A percentile compares a stretch with the other conserved stretches of the same genome.
Evolutionary conservation across 1,139 yeast genomes (phyloP).

Genomic region (Geotrichum aggregatum): DNA sequence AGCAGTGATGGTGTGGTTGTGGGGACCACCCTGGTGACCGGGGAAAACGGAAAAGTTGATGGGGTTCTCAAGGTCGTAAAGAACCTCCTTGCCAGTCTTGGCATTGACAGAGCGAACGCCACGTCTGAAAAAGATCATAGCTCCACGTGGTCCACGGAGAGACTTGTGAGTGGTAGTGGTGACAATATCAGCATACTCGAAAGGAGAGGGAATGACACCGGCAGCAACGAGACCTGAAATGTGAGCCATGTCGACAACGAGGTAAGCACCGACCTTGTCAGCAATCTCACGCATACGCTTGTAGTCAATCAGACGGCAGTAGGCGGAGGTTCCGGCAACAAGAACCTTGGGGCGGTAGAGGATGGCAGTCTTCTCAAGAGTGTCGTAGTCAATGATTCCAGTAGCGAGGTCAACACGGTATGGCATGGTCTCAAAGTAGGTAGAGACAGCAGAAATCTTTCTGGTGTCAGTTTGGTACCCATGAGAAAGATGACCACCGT

Average conservation of each 20-base stretch:
- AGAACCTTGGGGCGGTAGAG: constrained; percentile 91
- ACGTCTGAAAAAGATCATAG: constrained; percentile 93
- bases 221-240: constrained; percentile 93
- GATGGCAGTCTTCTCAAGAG: constrained; percentile 74
- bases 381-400: constrained; percentile 88
- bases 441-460: constrained; percentile 85
- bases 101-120: constrained; percentile 75
- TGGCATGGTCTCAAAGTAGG: constrained; percentile 96
- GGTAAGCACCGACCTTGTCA: constrained; percentile 87
- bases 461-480: constrained; percentile 89
- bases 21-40: constrained; percentile 99
- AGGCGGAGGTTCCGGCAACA: constrained; percentile 96
- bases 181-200: constrained; percentile 90
- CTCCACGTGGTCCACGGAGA: constrained; percentile 97
- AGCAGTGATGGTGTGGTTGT: constrained; percentile 94
- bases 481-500: constrained; percentile 95
- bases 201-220: constrained; percentile 87
- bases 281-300: constrained; percentile 84
- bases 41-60: constrained; percentile 97
- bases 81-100: constrained; percentile 82
- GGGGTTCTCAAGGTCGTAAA: constrained; percentile 80
- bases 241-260: constrained; percentile 94
- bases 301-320: constrained; percentile 87
- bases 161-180: constrained; percentile 97
- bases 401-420: constrained; percentile 81